phyloP scores from a whole-genome alignment of 257 asterid genomes.

The Nicotiana sylvestris region DNA sequence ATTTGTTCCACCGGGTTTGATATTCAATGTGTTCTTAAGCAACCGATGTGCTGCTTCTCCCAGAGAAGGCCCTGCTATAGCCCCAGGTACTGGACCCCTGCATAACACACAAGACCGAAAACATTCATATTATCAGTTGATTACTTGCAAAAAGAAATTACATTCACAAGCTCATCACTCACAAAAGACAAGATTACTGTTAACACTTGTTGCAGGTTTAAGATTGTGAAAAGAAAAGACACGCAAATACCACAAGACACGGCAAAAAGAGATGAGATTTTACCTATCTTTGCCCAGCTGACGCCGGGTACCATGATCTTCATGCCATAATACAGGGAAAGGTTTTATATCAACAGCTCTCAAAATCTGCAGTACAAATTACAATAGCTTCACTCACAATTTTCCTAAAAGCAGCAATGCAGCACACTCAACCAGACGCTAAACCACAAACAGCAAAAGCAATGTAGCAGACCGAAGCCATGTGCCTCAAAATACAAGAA shows the following conservation, averaged over 20 bases:
- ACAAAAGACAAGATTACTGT: background rate
- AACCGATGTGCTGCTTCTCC: slow-evolving; percentile 96
- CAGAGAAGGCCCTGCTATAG: slow-evolving; percentile 71
- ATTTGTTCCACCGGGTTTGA: slow-evolving; percentile 30
- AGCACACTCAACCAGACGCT: background rate
- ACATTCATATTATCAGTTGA: background rate
- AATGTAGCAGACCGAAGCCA: too few species aligned
- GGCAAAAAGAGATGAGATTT: background rate
- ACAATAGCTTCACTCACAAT: slow-evolving; percentile 8
- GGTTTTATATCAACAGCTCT: slow-evolving; percentile 72
- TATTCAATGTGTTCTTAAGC: slow-evolving; percentile 61
- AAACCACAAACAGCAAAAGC: background rate
- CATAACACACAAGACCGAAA: slow-evolving; percentile 17
- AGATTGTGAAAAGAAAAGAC: background rate
- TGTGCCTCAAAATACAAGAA: background rate
- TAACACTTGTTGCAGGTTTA: background rate
- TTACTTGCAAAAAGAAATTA: background rate
- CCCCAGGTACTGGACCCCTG: slow-evolving; percentile 80
- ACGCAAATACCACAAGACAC: background rate
- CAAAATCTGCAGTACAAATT: slow-evolving; percentile 44
- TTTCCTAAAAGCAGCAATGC: background rate
- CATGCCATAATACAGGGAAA: slow-evolving; percentile 80
- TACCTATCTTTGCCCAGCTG: slow-evolving; percentile 67
- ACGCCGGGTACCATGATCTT: slow-evolving; percentile 68
- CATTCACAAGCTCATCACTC: background rate